These are phyloP conservation scores for Thelephora ganbajun DNA, from an alignment of 768 basidiomycete genomes.

Conservation along the genomic window DNA sequence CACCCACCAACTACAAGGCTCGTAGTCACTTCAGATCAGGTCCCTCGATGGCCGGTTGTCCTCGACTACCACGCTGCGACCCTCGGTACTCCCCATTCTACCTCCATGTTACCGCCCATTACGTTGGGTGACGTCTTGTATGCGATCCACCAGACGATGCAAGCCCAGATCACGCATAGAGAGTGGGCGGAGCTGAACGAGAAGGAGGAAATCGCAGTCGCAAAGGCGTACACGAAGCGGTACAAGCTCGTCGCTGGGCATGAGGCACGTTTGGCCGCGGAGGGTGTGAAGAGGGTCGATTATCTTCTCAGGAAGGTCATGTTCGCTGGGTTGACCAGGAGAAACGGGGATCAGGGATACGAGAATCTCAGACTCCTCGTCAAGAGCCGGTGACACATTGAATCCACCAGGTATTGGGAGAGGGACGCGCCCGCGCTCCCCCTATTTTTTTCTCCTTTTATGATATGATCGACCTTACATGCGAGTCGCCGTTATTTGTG, in stretches of 20 bases:
- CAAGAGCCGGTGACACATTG: background rate
- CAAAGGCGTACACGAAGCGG: conserved; percentile 24
- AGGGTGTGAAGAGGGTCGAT: conserved; percentile 27
- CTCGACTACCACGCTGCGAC: conserved; percentile 20
- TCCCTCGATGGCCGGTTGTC: conserved; percentile 51
- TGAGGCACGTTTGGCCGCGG: conserved; percentile 19
- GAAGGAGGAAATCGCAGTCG: conserved; percentile 17
- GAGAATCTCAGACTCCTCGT: conserved; percentile 13
- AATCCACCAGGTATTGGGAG: too few species aligned
- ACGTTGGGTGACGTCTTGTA: conserved; percentile 45
- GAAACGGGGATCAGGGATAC: conserved; percentile 11
- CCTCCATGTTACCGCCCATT: conserved; percentile 23
- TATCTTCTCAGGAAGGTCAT: conserved; percentile 20
- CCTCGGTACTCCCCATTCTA: conserved; percentile 12
- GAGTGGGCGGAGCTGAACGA: conserved; percentile 20
- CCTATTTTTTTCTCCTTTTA: too few species aligned
- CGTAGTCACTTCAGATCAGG: conserved; percentile 39
- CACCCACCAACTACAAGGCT: conserved; percentile 39
- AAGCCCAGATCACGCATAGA: conserved; percentile 20
- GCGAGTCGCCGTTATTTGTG: too few species aligned
- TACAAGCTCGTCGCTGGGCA: conserved; percentile 17
- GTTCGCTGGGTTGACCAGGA: conserved; percentile 24
- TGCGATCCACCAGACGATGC: conserved; percentile 34
- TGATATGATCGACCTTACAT: too few species aligned
- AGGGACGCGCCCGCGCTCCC: too few species aligned